Evolutionary conservation across 352 stramenopile species (phyloP).

Genomic region (Globisporangium megalacanthum): DNA sequence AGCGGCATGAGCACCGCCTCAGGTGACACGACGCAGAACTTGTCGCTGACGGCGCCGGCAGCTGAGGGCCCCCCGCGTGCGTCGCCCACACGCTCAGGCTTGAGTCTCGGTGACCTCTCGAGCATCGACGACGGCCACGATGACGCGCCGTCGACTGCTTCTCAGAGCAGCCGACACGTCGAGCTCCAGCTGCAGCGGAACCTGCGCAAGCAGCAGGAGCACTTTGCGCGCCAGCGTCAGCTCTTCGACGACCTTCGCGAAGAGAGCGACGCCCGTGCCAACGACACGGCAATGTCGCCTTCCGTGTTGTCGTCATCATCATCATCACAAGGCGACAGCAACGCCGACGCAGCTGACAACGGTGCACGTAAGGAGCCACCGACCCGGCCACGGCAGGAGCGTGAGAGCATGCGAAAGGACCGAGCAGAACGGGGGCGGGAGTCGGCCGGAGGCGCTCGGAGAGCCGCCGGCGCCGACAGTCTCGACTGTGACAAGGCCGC

Average conservation of each 20-base stretch:
- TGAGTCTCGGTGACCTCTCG: slow-evolving; percentile 47
- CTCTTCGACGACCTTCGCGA: slow-evolving; percentile 54
- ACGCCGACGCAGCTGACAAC: slow-evolving; percentile 1
- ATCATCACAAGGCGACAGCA: slow-evolving; percentile 14
- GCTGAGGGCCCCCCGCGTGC: not conserved
- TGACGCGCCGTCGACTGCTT: slow-evolving; percentile 8
- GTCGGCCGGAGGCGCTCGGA: not conserved
- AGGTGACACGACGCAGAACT: slow-evolving; percentile 10
- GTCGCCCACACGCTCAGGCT: slow-evolving; percentile 13
- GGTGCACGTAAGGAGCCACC: not conserved
- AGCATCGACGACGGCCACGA: slow-evolving; percentile 10
- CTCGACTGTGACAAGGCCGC: slow-evolving; percentile 19
- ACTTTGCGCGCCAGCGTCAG: slow-evolving; percentile 51
- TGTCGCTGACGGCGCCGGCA: slow-evolving; percentile 1
- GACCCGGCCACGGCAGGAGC: not conserved
- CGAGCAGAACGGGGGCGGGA: not conserved
- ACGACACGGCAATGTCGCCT: slow-evolving; percentile 5
- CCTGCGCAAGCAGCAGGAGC: slow-evolving; percentile 48
- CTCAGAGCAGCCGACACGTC: slow-evolving; percentile 27
- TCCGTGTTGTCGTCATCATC: slow-evolving; percentile 17
- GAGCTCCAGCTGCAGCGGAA: slow-evolving; percentile 49
- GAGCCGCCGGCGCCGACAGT: not conserved
- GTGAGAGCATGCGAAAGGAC: not conserved
- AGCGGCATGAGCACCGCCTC: slow-evolving; percentile 5
- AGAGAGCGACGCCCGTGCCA: slow-evolving; percentile 5